Conservation (phyloP, 192 early-diverging fungal genomes). For the Phlyctochytrium bullatum region DNA sequence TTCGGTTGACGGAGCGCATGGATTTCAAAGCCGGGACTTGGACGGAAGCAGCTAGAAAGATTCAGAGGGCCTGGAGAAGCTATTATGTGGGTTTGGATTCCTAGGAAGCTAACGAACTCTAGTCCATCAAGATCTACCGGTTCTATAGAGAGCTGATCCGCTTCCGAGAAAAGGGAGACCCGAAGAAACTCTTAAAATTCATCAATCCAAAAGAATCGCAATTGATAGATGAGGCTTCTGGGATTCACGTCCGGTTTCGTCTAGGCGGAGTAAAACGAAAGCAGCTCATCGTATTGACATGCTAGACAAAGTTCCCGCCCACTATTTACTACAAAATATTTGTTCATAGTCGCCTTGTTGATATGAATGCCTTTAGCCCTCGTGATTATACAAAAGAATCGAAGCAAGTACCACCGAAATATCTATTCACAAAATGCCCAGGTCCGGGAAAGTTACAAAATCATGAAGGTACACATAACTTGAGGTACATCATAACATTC, state of each 20-base stretch:
- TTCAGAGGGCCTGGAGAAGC: slow-evolving; percentile 48
- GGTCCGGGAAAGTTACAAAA: too few relatives aligned
- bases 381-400: slow-evolving; percentile 49
- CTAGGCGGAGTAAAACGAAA: slow-evolving; percentile 50
- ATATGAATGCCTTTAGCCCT: slow-evolving; percentile 63
- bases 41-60: slow-evolving; percentile 43
- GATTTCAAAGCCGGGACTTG: slow-evolving; percentile 25
- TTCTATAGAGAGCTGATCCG: slow-evolving; percentile 57
- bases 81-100: slow-evolving; percentile 37
- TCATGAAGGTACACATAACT: too few relatives aligned
- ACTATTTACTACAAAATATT: slow-evolving; percentile 64
- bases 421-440: slow-evolving; percentile 41
- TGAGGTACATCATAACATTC: too few relatives aligned
- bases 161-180: slow-evolving; percentile 52
- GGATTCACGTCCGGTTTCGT: slow-evolving; percentile 53
- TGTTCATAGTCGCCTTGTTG: slow-evolving; percentile 49
- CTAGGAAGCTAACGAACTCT: not conserved
- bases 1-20: slow-evolving; percentile 28
- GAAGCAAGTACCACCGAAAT: slow-evolving; percentile 38
- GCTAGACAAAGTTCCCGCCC: slow-evolving; percentile 51
- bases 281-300: slow-evolving; percentile 4
- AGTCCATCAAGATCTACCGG: slow-evolving; percentile 50
- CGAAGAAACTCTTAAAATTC: slow-evolving; percentile 47
- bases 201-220: slow-evolving; percentile 59
- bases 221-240: slow-evolving; percentile 47